Percentiles rank a stretch among this genome's conserved stretches.
Conservation (phyloP, 768 basidiomycete species). For the Scleroderma citrinum region DNA sequence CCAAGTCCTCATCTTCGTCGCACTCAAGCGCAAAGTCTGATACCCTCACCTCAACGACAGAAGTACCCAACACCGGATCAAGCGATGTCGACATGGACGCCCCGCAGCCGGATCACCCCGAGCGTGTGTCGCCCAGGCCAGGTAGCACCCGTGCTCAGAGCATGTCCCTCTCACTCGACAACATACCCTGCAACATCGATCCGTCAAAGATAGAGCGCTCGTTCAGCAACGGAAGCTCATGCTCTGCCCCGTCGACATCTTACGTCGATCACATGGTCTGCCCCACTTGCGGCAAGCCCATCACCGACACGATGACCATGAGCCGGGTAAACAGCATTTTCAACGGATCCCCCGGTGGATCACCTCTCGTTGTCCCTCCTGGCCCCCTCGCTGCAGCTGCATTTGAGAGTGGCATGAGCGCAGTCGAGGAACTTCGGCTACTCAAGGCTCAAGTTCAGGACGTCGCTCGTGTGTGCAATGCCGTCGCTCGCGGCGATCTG, state of each 20-base stretch:
- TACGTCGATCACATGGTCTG: constrained; percentile 39
- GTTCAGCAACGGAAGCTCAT: constrained; percentile 25
- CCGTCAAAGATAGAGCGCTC: constrained; percentile 28
- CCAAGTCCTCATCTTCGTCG: constrained; percentile 19
- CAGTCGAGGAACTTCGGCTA: constrained; percentile 70
- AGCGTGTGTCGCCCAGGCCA: constrained; percentile 15
- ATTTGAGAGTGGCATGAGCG: constrained; percentile 56
- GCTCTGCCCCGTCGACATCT: constrained; percentile 43
- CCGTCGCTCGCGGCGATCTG: constrained; percentile 69
- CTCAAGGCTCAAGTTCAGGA: constrained; percentile 83
- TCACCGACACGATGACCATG: constrained; percentile 40
- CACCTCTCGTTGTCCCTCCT: constrained; percentile 44
- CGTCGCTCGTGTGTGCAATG: constrained; percentile 75
- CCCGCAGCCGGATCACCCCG: constrained; percentile 17
- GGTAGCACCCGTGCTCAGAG: constrained; percentile 28
- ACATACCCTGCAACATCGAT: constrained; percentile 37
- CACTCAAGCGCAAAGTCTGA: constrained; percentile 14
- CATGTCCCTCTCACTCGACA: constrained; percentile 50
- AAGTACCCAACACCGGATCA: constrained; percentile 4
- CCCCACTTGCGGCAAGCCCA: constrained; percentile 49
- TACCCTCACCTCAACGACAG: constrained; percentile 2
- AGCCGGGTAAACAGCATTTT: constrained; percentile 21
- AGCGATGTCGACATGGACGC: constrained; percentile 27
- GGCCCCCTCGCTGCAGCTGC: constrained; percentile 54
- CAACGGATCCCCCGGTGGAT: constrained; percentile 24